phyloP scores from a whole-genome alignment of 192 early-diverging fungal genomes.

The Backusella australiensis region DNA sequence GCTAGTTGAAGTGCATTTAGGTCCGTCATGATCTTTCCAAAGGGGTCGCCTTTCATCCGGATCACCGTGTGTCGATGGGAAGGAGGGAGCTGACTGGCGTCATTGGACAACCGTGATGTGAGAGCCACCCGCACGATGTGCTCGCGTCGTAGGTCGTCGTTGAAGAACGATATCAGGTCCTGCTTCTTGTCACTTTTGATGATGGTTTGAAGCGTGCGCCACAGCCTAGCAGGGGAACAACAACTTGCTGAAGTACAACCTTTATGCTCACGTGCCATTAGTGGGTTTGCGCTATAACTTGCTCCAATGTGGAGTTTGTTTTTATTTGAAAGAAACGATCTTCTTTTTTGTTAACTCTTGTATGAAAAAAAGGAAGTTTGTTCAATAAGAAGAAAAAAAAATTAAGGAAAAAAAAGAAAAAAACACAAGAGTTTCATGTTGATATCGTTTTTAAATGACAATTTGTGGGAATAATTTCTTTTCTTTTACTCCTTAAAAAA shows the following conservation, averaged over 20 bases:
- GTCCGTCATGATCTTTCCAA: constrained; percentile 21
- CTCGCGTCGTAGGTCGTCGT: not conserved
- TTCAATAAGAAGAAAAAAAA: not conserved
- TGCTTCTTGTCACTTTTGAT: constrained; percentile 2
- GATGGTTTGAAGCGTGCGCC: constrained; percentile 26
- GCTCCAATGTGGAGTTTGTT: not conserved
- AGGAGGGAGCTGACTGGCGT: constrained; percentile 15
- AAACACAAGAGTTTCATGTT: not conserved
- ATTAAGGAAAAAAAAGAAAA: not conserved
- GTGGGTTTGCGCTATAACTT: not conserved
- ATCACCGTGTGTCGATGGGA: constrained; percentile 20
- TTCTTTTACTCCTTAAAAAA: not conserved
- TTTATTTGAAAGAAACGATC: not conserved
- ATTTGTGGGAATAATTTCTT: not conserved
- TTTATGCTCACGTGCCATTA: not conserved
- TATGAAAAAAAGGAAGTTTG: not conserved
- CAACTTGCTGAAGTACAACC: constrained; percentile 12
- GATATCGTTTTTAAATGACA: not conserved
- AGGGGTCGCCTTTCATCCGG: not conserved
- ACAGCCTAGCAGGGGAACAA: constrained; percentile 12
- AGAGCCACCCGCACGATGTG: constrained; percentile 23
- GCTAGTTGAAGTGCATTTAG: constrained; percentile 31
- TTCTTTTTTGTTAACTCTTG: not conserved
- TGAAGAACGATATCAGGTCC: constrained; percentile 7
- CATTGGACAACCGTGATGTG: constrained; percentile 16